Evolutionary conservation across 257 asterid species (phyloP), one percentile per base, ranked within the genome.

Genomic region (Avicennia marina): DNA sequence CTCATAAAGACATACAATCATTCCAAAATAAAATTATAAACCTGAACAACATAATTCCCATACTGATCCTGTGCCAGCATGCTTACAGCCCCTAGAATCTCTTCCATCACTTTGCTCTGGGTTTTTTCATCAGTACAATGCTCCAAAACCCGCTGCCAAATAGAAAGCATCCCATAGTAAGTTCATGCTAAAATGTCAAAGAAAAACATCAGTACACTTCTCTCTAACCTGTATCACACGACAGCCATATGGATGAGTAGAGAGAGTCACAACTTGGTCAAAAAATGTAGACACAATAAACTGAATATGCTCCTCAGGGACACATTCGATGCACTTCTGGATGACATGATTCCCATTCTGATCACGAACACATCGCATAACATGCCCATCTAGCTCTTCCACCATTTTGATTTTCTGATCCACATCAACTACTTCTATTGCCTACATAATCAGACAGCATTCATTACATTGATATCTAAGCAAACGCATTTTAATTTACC

Each of bases 31-130:
- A 39, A 11, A 26, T 47, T n/a, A 61, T 77, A 51, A 43, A 81
- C 98, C 98, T 90, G 98, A 45, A 90, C 77, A 67, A 90, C 98
- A 73, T 90, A 90, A 68, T 90, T 90, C 49, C 98, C 98, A 64
- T 90, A 90, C 71, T 90, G 98, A 68, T 90, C 98, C 77, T 87
- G 98, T 3, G 96, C 94, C 57, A 90, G 82, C 90, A 78, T 77
- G 83, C 94, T 90, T 20, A 90, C 96, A 65, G 94, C 74, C 46
- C 77, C 91, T 64, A 90, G 67, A 71, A 90, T 84, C 80, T 90
- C 98, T 10, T 78, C 94, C 98, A 90, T 87, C 69, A 85, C 98
- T 68, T 81, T 79, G 63, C 69, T 75, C 81, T 87, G 98, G 60
- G 96, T 90, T 34, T 63, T 72, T 58, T 75, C 80, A 29, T 90